phyloP scores from a whole-genome alignment of 768 basidiomycete species.

The Pleurotus tuoliensis region DNA sequence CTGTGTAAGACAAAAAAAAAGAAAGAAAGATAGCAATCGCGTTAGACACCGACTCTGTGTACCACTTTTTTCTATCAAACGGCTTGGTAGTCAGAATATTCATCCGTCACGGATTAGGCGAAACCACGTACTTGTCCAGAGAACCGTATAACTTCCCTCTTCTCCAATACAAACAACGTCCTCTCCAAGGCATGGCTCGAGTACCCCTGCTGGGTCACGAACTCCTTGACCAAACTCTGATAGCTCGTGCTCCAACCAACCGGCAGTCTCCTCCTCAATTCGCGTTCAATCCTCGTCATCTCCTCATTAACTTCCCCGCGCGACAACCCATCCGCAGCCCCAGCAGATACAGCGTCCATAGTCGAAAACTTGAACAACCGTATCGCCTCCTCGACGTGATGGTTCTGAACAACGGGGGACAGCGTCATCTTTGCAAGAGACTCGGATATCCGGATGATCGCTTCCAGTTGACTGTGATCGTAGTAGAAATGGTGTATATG shows the following conservation, averaged over 20 bases:
- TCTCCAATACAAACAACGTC: constrained; percentile 89
- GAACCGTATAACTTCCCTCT: constrained; percentile 92
- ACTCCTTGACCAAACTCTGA: constrained; percentile 87
- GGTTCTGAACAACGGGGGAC: constrained; percentile 77
- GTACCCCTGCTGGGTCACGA: constrained; percentile 90
- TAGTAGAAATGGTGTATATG: constrained; percentile 2
- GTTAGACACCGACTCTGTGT: constrained; percentile 21
- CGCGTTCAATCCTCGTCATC: constrained; percentile 85
- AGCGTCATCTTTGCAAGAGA: constrained; percentile 93
- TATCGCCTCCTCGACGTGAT: constrained; percentile 98
- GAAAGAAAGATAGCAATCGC: not conserved
- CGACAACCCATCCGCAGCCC: constrained; percentile 88
- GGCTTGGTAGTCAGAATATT: constrained; percentile 4
- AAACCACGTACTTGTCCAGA: constrained; percentile 53
- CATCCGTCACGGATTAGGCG: not conserved
- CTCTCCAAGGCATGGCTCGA: constrained; percentile 88
- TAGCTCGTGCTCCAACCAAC: constrained; percentile 98
- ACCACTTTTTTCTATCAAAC: constrained; percentile 41
- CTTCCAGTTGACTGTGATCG: constrained; percentile 78
- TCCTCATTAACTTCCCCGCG: constrained; percentile 92
- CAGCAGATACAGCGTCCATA: constrained; percentile 97
- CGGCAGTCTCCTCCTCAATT: constrained; percentile 76
- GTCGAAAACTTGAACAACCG: constrained; percentile 98
- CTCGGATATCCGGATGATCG: constrained; percentile 98
- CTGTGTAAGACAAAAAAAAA: not conserved